Evolutionary conservation across 1,284 basidiomycete genomes (phyloP), one percentile per base, ranked within the genome.

Genomic region (Exobasidium rhododendri): DNA sequence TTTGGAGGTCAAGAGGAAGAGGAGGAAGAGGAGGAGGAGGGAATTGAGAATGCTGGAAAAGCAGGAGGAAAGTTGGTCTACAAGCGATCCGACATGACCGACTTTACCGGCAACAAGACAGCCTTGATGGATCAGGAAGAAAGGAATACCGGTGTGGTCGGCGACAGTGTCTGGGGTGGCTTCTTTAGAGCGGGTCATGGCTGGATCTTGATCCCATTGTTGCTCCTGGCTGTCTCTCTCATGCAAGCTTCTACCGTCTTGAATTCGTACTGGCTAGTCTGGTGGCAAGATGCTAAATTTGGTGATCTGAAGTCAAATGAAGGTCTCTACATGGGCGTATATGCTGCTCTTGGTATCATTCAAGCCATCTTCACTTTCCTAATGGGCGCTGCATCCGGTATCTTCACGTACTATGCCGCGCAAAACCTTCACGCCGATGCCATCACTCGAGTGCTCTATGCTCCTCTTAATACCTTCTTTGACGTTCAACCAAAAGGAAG

Each of bases 401-500:
- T 88, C 64, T 82, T 85, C 65, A 83, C 83, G 20, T 91, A 86
- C 77, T 87, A 86, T 74, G 88, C 90, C 0, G 46, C 80, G 84
- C 82, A 82, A 64, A 83, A 79, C 22, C 81, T 91, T 46, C 90
- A 89, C 82, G 68, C 80, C 80, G 50, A 85, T 86, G 11, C 81
- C 87, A 53, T 80, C 70, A 30, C 83, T 83, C 22, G 85, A 2
- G 67, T 91, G 7, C 79, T 89, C 24, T 81, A 83, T 10, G 89
- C 89, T 0, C 89, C 89, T 0, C 82, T 88, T 50, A 49, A 45
- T 17, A 84, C 86, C 2, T 91, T 90, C 81, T 92, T 91, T 74
- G 91, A 93, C 69, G 89, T 87, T 0, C 92, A 89, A 0, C 90
- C 91, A 0, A 84, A 89, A 61, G 90, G 90, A 80, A 80, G 92